These are phyloP conservation scores for Mycena capillaripes DNA, from an alignment of 768 basidiomycete genomes.

Conservation along the genomic window DNA sequence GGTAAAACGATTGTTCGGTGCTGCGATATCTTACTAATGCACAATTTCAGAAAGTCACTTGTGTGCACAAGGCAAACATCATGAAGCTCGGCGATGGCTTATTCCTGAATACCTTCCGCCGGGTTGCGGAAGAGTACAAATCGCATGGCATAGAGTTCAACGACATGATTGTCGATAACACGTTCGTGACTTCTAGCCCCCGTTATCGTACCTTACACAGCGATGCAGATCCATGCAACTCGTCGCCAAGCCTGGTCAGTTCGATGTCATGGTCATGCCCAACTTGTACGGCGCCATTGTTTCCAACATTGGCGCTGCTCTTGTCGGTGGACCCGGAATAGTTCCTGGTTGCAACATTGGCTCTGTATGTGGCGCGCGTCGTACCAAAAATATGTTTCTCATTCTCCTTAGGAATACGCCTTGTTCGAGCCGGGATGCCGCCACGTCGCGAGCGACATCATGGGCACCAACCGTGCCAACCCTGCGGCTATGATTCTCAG, in stretches of 20 bases:
- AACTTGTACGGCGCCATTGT: slow-evolving; percentile 98
- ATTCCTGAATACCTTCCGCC: slow-evolving; percentile 98
- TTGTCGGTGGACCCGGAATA: slow-evolving; percentile 98
- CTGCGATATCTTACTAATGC: slow-evolving; percentile 8
- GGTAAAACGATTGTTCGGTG: slow-evolving; percentile 56
- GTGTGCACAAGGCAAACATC: slow-evolving; percentile 99
- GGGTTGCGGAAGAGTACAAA: slow-evolving; percentile 96
- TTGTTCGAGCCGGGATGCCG: slow-evolving; percentile 99
- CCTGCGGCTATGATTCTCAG: slow-evolving; percentile 98
- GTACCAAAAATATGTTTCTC: slow-evolving; percentile 11
- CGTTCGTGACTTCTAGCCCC: slow-evolving; percentile 61
- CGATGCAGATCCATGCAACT: slow-evolving; percentile 94
- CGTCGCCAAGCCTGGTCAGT: slow-evolving; percentile 94
- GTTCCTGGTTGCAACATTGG: slow-evolving; percentile 99
- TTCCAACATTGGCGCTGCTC: slow-evolving; percentile 98
- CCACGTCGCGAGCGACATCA: slow-evolving; percentile 95
- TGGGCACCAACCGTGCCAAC: slow-evolving; percentile 96
- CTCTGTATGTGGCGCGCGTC: slow-evolving; percentile 62
- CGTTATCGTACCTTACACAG: slow-evolving; percentile 12
- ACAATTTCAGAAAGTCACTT: slow-evolving; percentile 90
- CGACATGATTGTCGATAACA: slow-evolving; percentile 99
- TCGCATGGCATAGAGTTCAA: slow-evolving; percentile 92
- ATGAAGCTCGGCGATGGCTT: slow-evolving; percentile 99
- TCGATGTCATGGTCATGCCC: slow-evolving; percentile 99
- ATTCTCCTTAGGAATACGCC: slow-evolving; percentile 83